Base-by-base conservation (phyloP, 768 basidiomycete genomes). In the Tephrocybe rancida region DNA sequence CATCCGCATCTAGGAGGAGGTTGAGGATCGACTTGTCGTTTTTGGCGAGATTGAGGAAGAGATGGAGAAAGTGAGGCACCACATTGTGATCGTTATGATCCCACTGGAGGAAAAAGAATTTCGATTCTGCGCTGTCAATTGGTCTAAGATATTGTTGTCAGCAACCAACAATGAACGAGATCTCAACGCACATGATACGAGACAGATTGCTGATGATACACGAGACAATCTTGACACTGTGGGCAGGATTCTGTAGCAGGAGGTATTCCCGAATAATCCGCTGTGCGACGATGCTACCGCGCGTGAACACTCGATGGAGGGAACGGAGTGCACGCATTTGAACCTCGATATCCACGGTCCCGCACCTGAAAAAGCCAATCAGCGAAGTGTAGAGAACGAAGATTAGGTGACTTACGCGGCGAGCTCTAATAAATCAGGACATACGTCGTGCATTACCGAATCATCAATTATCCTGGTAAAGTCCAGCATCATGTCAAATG, bases 341-440 rank as follows among this genome's bases (percentile, higher is more conserved):
- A 6, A 54, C 32, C 29, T 53, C 41, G 3, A 29, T 34, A 32
- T 44, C 48, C 30, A 45, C 39, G 8, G n/a, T 59, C 9, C 46
- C 13, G 14, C 35, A 55, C 18, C 58, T 59, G n/a, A 3, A 30
- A 8, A 13, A n/a, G 30, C 9, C 6, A n/a, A 7, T 16, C 19
- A 19, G 11, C 44, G 9, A 25, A 18, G n/a, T 21, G 2, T 14
- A 37, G 9, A 13, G 3, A 13, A 10, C 9, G 18, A 21, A 44
- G 21, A 11, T 6, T 18, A 4, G 11, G 9, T 14, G 22, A 48
- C 51, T 32, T 18, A 54, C 58, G 48, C 52, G 5, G 45, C 26
- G 27, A 59, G 30, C 27, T 56, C 58, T 21, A 56, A 25, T 8
- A 50, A 38, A 39, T 56, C 58, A 11, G 16, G 18, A n/a, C 50